phyloP scores from a whole-genome alignment of 768 basidiomycete species.

The Boletus rubroflammeus region DNA sequence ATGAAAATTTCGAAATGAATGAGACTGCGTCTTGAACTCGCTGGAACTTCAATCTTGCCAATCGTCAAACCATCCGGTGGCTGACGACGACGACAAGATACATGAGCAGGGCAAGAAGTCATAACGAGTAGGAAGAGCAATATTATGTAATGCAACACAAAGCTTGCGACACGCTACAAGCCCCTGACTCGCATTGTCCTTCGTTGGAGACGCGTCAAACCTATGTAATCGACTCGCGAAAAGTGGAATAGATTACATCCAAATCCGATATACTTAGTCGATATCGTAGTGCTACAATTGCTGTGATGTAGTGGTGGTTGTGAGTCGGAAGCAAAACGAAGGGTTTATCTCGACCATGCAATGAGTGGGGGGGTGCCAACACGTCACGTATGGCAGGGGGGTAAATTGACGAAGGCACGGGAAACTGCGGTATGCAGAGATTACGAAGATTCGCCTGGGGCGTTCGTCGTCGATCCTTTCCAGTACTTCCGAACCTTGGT shows the following conservation, averaged over 20 bases:
- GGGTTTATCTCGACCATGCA: not conserved
- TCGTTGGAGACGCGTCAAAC: not conserved
- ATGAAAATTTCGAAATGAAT: too few relatives aligned
- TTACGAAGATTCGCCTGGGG: not conserved
- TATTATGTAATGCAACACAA: not conserved
- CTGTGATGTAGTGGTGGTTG: slow-evolving; percentile 2
- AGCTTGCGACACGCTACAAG: not conserved
- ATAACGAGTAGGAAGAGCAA: too few relatives aligned
- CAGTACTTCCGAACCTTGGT: slow-evolving; percentile 90
- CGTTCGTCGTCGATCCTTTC: slow-evolving; percentile 29
- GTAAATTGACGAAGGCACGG: not conserved
- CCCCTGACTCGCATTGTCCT: not conserved
- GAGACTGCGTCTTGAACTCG: not conserved
- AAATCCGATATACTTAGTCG: not conserved
- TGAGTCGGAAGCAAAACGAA: not conserved
- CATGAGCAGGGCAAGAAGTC: not conserved
- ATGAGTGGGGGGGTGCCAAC: slow-evolving; percentile 9
- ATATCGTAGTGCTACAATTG: slow-evolving; percentile 21
- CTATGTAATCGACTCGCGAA: not conserved
- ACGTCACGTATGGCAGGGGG: not conserved
- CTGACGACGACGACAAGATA: not conserved
- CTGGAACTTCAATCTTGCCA: not conserved
- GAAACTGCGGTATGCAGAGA: not conserved
- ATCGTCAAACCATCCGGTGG: not conserved
- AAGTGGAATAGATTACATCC: slow-evolving; percentile 19